A percentile compares a stretch with the other conserved stretches of the same genome.
Conservation (phyloP, 371 early-diverging fungal genomes). For the Haplosporangium sp. region DNA sequence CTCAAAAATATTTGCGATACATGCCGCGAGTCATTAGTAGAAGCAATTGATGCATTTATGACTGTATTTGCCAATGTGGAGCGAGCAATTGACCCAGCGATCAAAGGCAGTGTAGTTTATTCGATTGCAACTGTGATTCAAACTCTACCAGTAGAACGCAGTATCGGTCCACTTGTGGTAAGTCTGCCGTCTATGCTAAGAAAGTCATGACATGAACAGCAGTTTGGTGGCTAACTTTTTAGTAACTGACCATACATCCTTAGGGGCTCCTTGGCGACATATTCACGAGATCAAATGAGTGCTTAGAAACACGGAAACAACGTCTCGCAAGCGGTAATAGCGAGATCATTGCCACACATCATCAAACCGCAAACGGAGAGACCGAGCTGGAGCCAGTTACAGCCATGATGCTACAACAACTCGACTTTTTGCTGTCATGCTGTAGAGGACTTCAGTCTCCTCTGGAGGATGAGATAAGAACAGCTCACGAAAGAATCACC, state of each 20-base stretch:
- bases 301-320: constrained; percentile 35
- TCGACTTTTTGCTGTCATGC: constrained; percentile 40
- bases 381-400: constrained; percentile 39
- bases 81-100: constrained; percentile 42
- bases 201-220: background rate
- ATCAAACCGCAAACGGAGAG: constrained; percentile 19
- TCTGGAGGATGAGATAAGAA: constrained; percentile 42
- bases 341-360: constrained; percentile 7
- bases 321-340: constrained; percentile 19
- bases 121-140: constrained; percentile 80
- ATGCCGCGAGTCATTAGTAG: constrained; percentile 75
- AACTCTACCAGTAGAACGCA: constrained; percentile 68
- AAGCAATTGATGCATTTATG: constrained; percentile 71
- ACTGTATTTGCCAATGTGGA: constrained; percentile 64
- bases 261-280: constrained; percentile 53
- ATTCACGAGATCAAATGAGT: constrained; percentile 44
- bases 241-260: background rate
- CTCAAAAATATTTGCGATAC: constrained; percentile 82
- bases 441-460: constrained; percentile 48
- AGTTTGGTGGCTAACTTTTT: background rate
- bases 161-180: constrained; percentile 71
- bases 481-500: constrained; percentile 34
- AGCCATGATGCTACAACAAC: constrained; percentile 45
- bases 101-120: constrained; percentile 78
- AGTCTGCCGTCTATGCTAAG: background rate